Evolutionary conservation across 2,329 filamentous ascomycete genomes (phyloP), one percentile per base, ranked within the genome.

Genomic region (Hypoxylon sp.): DNA sequence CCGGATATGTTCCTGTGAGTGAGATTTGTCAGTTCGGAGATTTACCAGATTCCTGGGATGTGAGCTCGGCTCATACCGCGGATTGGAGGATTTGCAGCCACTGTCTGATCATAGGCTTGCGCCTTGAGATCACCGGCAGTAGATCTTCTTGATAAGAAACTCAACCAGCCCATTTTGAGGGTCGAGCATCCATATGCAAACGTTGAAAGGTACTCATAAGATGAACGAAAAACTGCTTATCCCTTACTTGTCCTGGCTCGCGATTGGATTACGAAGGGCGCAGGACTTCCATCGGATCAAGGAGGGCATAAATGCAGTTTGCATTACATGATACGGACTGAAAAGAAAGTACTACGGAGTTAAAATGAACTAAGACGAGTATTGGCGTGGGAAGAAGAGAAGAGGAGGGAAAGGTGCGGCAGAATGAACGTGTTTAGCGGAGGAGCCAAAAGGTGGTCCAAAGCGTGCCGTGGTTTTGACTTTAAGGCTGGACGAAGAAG

Each of bases 71-170:
- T 46, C 70, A 67, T 78, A 78, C 77, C 77, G 65, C 71, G 73
- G 57, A 80, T 74, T 40, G 80, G 80, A 54, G 79, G 74, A 20
- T 75, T 72, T 32, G 73, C 71, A 7, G 78, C 74, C n/a, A 77
- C 71, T 3, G 77, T 77, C 48, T 74, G 68, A 71, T 81, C 74
- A 62, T 82, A 82, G 11, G 79, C 74, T 51, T 77, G 75, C 8
- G 73, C 73, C 61, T 77, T 77, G 50, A 80, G 73, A 33, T 64
- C 55, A 63, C 65, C 68, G 22, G 32, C 65, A 36, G 66, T 62
- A 53, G 62, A 68, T 59, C 74, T 76, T 63, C 72, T 74, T 42
- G 76, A 74, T 18, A 79, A 70, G 44, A 79, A 76, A 59, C 69
- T 75, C 46, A 79, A 68, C 32, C 79, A 70, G 50, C 78, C 78